These are phyloP conservation scores for Agapanthus africanus DNA, from an alignment of 106 monocot genomes.

Conservation along the genomic window DNA sequence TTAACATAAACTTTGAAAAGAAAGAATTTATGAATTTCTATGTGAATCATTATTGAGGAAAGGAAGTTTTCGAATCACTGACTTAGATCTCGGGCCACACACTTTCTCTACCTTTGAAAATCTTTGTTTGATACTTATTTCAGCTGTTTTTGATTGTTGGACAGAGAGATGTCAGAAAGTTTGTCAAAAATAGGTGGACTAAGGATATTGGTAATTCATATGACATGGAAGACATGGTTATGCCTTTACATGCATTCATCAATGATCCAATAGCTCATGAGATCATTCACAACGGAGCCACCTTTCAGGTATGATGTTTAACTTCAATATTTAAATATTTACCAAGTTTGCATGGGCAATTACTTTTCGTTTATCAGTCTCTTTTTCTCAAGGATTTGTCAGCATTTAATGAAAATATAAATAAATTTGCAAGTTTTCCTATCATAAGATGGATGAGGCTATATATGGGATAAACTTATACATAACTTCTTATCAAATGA, in stretches of 20 bases:
- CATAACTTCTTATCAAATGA: neutral
- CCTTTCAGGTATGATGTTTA: conserved; percentile 88
- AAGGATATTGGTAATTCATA: conserved; percentile 41
- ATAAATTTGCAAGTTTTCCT: too few relatives aligned
- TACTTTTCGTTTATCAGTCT: neutral
- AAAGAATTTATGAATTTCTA: too few relatives aligned
- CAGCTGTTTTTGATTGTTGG: conserved; percentile 1
- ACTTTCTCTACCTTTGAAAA: neutral
- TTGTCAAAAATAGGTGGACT: conserved; percentile 13
- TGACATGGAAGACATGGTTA: conserved; percentile 62
- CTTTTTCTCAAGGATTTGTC: neutral
- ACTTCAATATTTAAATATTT: too few relatives aligned
- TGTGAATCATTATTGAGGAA: too few relatives aligned
- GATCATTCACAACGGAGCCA: conserved; percentile 95
- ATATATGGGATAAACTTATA: neutral
- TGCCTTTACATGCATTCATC: conserved; percentile 74
- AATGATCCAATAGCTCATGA: conserved; percentile 85
- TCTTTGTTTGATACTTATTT: conserved; percentile 9
- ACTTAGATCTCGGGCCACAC: too few relatives aligned
- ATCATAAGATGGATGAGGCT: neutral
- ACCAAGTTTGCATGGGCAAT: neutral
- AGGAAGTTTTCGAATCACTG: too few relatives aligned
- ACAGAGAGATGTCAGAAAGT: conserved; percentile 67
- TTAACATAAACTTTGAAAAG: too few relatives aligned
- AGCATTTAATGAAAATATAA: neutral